phyloP scores from a whole-genome alignment of 805 yeast genomes.

The Kuraishia cidri region DNA sequence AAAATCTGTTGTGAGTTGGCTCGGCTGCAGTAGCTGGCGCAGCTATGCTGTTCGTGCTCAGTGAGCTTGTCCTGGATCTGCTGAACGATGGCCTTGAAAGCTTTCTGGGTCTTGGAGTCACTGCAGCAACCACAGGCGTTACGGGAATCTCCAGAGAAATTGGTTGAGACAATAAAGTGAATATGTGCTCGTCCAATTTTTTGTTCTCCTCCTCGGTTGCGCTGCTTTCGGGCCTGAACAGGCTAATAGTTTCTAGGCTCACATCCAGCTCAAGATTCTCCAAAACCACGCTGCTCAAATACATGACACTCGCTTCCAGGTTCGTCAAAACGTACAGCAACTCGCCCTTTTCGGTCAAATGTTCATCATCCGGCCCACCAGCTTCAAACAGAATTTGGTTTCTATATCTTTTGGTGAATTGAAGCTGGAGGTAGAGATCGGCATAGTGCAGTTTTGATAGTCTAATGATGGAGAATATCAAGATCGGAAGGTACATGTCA shows the following conservation, averaged over 20 bases:
- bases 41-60: not conserved
- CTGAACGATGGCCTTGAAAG: not conserved
- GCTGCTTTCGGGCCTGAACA: conserved; percentile 4
- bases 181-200: not conserved
- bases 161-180: conserved; percentile 1
- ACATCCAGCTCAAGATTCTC: conserved; percentile 17
- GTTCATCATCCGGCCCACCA: conserved; percentile 4
- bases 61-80: not conserved
- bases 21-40: not conserved
- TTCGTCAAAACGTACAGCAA: conserved; percentile 23
- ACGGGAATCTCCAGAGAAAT: conserved; percentile 1
- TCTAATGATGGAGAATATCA: conserved; percentile 22
- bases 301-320: conserved; percentile 24
- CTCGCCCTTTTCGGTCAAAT: conserved; percentile 18
- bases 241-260: conserved; percentile 6
- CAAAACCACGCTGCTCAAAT: conserved; percentile 19
- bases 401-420: conserved; percentile 22
- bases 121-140: not conserved
- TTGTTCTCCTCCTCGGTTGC: not conserved
- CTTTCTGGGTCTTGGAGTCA: not conserved
- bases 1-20: not conserved
- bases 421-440: conserved; percentile 18
- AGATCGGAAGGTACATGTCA: conserved; percentile 22
- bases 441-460: conserved; percentile 17
- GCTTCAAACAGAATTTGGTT: conserved; percentile 16